Base-by-base conservation (phyloP, 2,329 filamentous ascomycete genomes). In the Xylaria sp. region DNA sequence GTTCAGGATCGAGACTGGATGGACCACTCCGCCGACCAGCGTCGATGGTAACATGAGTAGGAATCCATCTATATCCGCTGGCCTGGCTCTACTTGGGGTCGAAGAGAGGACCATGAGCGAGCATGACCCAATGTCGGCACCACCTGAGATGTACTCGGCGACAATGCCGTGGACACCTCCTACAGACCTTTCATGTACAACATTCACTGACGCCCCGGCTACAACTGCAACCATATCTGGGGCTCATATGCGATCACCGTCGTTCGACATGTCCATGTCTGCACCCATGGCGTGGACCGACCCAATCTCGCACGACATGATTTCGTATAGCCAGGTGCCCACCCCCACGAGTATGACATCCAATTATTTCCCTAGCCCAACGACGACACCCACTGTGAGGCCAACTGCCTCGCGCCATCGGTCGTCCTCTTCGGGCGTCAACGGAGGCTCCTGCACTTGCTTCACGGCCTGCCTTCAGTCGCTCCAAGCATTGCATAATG, bases 401-500 rank as follows among this genome's bases (percentile, higher is more conserved):
- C 63, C 71, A 9, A 61, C 61, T 4, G 63, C 65, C 7, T 44
- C 67, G 6, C 64, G 67, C 21, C 64, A 68, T 17, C 71, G 69
- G 42, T 61, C 68, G 2, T 63, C 65, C 8, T 63, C 68, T 37
- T 58, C 68, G 3, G 63, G 56, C 16, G 60, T 60, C 19, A 60
- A 52, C 7, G 56, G 63, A 2, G 66, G 69, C 8, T 69, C 71
- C 1, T 81, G 78, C 60, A 73, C 70, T 7, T 81, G 78, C 63
- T 80, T 81, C 59, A 71, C 73, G 1, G 68, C 69, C 18, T 80
- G 77, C 39, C 68, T 81, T 9, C 72, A 79, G 50, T 74, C 77
- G 3, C 70, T 81, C 1, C 73, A 79, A 50, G 73, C 74, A 7
- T 69, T 81, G 5, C 77, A 80, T 65, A 76, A 77, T 49, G 73